Percentiles rank a stretch among this genome's conserved stretches.
phyloP scores from a whole-genome alignment of 176 grass and related monocot species.

The Hordeum marinum region DNA sequence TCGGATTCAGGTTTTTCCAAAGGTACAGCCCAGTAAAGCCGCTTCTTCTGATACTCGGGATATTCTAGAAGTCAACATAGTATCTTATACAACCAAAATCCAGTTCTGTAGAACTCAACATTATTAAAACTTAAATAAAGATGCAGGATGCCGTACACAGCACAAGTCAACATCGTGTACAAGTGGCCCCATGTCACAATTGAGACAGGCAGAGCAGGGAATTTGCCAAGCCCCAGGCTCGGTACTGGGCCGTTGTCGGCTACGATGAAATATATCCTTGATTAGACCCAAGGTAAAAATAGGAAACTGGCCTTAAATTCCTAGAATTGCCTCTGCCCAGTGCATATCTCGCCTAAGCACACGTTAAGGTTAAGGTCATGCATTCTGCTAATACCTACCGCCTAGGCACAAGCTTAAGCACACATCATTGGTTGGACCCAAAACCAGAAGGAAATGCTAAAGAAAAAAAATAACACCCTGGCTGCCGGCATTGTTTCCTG shows the following conservation, averaged over 20 bases:
- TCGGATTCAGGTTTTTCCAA: not conserved
- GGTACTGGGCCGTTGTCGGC: not conserved
- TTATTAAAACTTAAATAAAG: not conserved
- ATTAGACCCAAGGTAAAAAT: not conserved
- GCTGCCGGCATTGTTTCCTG: not conserved
- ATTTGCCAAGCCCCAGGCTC: not conserved
- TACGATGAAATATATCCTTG: not conserved
- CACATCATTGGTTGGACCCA: not conserved
- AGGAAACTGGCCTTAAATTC: not conserved
- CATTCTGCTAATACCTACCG: not conserved
- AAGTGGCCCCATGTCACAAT: not conserved
- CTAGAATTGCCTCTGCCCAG: not conserved
- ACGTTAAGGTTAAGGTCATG: not conserved
- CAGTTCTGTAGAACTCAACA: not conserved
- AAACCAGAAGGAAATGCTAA: not conserved
- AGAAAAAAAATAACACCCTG: not conserved
- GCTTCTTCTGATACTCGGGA: constrained; percentile 5
- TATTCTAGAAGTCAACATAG: not conserved
- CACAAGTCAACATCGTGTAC: not conserved
- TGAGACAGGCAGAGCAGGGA: not conserved
- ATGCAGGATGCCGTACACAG: not conserved
- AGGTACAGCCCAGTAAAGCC: not conserved
- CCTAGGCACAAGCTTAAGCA: not conserved
- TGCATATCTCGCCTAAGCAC: not conserved
- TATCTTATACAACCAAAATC: not conserved